Conservation (phyloP, 1,284 basidiomycete genomes). For the Tausonia pullulans region DNA sequence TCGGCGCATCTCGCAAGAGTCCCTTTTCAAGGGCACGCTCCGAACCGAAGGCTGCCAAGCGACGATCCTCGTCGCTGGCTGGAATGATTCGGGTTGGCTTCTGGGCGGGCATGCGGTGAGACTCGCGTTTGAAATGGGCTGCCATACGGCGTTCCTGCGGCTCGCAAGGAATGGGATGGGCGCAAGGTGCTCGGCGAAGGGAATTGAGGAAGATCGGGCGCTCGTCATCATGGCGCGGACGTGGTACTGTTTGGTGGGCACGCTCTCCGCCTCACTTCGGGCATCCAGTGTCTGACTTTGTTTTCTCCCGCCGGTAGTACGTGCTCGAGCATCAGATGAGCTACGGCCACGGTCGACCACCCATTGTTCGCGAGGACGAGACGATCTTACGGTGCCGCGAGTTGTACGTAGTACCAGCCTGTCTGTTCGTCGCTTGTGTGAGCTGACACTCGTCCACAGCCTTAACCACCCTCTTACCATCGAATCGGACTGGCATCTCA, state of each 20-base stretch:
- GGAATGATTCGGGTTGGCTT: slow-evolving; percentile 60
- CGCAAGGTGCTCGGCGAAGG: slow-evolving; percentile 43
- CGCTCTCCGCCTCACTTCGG: not conserved
- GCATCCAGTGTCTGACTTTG: not conserved
- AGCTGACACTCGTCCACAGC: too few species aligned
- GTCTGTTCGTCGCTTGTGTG: too few species aligned
- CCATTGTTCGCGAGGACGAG: slow-evolving; percentile 82
- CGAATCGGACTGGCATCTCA: slow-evolving; percentile 85
- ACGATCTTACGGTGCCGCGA: slow-evolving; percentile 69
- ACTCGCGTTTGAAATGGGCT: slow-evolving; percentile 75
- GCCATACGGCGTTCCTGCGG: slow-evolving; percentile 74
- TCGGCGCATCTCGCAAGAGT: slow-evolving; percentile 67
- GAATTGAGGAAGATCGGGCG: slow-evolving; percentile 57
- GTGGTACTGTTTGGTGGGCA: slow-evolving; percentile 55
- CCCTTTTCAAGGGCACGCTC: slow-evolving; percentile 70
- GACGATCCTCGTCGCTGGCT: slow-evolving; percentile 42
- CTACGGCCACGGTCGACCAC: slow-evolving; percentile 82
- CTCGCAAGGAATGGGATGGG: slow-evolving; percentile 63
- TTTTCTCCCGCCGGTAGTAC: slow-evolving; percentile 34
- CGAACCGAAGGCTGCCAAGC: slow-evolving; percentile 76
- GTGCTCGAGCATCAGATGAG: slow-evolving; percentile 82
- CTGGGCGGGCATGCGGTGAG: slow-evolving; percentile 82
- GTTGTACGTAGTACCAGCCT: slow-evolving; percentile 29
- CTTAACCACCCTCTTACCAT: slow-evolving; percentile 77
- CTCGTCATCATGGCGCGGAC: slow-evolving; percentile 67